phyloP scores from a whole-genome alignment of 2,329 filamentous ascomycete species.

The Akanthomyces lecanii region DNA sequence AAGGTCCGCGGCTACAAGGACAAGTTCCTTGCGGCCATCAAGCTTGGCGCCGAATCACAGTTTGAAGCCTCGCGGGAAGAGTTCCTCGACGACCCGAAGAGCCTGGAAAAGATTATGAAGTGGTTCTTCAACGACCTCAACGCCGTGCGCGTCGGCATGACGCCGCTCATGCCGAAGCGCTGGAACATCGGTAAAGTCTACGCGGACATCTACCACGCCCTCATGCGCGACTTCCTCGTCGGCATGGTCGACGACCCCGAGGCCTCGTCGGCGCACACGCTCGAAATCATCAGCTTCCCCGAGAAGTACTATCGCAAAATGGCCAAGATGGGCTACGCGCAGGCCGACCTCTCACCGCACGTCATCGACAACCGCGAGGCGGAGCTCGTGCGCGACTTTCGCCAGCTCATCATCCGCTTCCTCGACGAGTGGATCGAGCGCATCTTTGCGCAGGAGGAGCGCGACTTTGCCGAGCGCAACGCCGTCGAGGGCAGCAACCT shows the following conservation, averaged over 20 bases:
- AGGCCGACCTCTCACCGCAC: constrained; percentile 75
- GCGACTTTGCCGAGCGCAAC: constrained; percentile 73
- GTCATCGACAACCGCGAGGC: constrained; percentile 85
- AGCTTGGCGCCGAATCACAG: constrained; percentile 66
- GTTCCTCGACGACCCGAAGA: constrained; percentile 78
- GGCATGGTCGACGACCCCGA: constrained; percentile 78
- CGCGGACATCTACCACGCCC: constrained; percentile 80
- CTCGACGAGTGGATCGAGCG: constrained; percentile 97
- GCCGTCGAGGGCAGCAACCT: constrained; percentile 63
- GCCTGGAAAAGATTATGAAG: constrained; percentile 79
- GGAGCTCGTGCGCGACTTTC: constrained; percentile 90
- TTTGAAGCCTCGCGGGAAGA: constrained; percentile 67
- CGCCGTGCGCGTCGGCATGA: constrained; percentile 90
- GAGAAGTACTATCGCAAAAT: constrained; percentile 97
- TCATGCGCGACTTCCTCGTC: constrained; percentile 93
- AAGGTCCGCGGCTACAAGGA: constrained; percentile 94
- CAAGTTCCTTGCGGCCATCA: constrained; percentile 81
- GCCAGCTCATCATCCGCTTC: constrained; percentile 89
- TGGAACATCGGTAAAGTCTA: constrained; percentile 95
- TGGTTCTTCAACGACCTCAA: constrained; percentile 99
- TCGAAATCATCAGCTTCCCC: constrained; percentile 91
- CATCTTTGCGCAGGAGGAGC: constrained; percentile 77
- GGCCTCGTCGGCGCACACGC: constrained; percentile 78
- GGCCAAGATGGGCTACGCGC: constrained; percentile 76
- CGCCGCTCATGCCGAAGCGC: constrained; percentile 85